phyloP scores from a whole-genome alignment of 768 basidiomycete genomes.

The Solioccasus polychromus region DNA sequence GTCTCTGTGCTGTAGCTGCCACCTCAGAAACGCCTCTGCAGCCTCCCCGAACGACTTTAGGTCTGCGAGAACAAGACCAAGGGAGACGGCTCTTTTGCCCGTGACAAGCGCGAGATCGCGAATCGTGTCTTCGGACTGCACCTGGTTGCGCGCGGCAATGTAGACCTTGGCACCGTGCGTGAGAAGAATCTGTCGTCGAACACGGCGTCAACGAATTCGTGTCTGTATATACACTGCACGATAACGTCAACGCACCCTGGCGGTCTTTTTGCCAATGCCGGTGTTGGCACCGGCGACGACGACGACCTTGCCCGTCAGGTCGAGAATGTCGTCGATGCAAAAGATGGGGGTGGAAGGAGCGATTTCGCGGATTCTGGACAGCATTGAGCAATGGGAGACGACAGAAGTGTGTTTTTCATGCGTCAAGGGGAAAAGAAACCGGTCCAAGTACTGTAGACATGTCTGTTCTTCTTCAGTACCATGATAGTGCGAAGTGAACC shows the following conservation, averaged over 20 bases:
- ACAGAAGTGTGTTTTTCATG: too few species aligned
- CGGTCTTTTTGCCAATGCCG: slow-evolving; percentile 30
- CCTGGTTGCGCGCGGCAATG: slow-evolving; percentile 28
- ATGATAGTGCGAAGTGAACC: too few species aligned
- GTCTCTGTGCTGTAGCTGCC: slow-evolving; percentile 43
- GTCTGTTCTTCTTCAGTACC: too few species aligned
- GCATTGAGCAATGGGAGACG: too few species aligned
- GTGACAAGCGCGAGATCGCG: too few species aligned
- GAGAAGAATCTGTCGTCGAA: slow-evolving; percentile 25
- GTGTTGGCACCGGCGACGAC: slow-evolving; percentile 35
- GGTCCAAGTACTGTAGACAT: too few species aligned
- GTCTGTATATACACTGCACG: too few species aligned
- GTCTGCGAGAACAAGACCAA: slow-evolving; percentile 38
- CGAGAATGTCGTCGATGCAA: slow-evolving; percentile 29
- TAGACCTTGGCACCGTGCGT: slow-evolving; percentile 36
- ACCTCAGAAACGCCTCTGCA: slow-evolving; percentile 33
- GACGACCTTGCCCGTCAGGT: slow-evolving; percentile 33
- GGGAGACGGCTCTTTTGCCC: slow-evolving; percentile 31
- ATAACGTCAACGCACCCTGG: slow-evolving; percentile 18
- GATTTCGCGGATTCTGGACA: slow-evolving; percentile 9
- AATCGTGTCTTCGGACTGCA: slow-evolving; percentile 29
- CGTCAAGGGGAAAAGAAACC: too few species aligned
- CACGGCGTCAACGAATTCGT: too few species aligned
- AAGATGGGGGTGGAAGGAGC: slow-evolving; percentile 28
- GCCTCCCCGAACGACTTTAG: slow-evolving; percentile 32